These are phyloP conservation scores for Lachancea waltii DNA, from an alignment of 805 yeast genomes.

Conservation along the genomic window DNA sequence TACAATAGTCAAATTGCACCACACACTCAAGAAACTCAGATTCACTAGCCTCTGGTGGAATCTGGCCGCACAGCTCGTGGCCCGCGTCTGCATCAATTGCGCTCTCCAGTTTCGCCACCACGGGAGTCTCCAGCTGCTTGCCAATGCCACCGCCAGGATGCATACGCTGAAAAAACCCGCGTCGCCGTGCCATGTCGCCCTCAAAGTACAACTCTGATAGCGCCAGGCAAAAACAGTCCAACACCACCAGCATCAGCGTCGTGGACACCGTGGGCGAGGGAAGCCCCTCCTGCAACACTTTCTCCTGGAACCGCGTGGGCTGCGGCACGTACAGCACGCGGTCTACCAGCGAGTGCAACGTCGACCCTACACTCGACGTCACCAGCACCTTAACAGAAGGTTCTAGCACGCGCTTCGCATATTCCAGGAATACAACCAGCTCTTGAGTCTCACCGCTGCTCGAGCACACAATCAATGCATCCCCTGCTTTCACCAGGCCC, in stretches of 20 bases:
- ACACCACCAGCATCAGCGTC: slow-evolving; percentile 63
- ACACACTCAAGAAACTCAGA: slow-evolving; percentile 12
- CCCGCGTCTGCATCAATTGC: background rate
- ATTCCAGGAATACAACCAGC: slow-evolving; percentile 36
- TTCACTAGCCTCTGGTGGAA: slow-evolving; percentile 6
- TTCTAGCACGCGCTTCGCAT: slow-evolving; percentile 8
- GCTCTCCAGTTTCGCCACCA: background rate
- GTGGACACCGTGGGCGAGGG: slow-evolving; percentile 88
- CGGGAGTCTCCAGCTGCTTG: slow-evolving; percentile 7
- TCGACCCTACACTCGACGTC: slow-evolving; percentile 12
- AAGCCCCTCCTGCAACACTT: slow-evolving; percentile 57
- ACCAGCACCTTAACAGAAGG: slow-evolving; percentile 13
- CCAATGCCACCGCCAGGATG: slow-evolving; percentile 96
- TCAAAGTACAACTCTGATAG: slow-evolving; percentile 56
- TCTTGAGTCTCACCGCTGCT: slow-evolving; percentile 85
- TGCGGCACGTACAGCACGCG: slow-evolving; percentile 24
- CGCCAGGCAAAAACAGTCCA: slow-evolving; percentile 75
- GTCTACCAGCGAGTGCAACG: slow-evolving; percentile 29
- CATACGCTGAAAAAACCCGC: slow-evolving; percentile 53
- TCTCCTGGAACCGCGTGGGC: slow-evolving; percentile 52
- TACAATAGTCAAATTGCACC: slow-evolving; percentile 13
- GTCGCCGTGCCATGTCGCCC: slow-evolving; percentile 47
- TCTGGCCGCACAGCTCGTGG: background rate
- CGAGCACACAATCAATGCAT: slow-evolving; percentile 56
- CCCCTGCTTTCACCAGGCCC: slow-evolving; percentile 55